These are phyloP conservation scores for Trichoderma reesei DNA, from an alignment of 495 filamentous ascomycete species.

Conservation along the genomic window DNA sequence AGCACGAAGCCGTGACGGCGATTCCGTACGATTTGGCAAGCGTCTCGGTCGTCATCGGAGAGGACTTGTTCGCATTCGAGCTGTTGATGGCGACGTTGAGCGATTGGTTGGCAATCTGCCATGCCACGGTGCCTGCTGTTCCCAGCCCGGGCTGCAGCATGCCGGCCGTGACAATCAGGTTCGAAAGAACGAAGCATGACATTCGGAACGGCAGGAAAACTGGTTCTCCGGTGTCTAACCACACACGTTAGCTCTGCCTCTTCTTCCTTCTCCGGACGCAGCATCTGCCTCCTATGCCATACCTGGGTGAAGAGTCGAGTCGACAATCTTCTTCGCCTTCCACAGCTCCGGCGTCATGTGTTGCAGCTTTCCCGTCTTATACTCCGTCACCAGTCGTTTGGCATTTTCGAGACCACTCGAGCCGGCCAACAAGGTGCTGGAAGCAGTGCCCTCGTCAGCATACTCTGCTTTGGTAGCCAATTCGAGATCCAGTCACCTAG, in stretches of 20 bases:
- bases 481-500: conserved; percentile 5
- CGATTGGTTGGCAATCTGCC: conserved; percentile 95
- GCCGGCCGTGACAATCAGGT: conserved; percentile 91
- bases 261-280: no score
- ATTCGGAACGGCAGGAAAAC: conserved; percentile 94
- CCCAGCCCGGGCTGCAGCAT: conserved; percentile 86
- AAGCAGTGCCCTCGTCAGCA: conserved; percentile 11
- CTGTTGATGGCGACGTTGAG: conserved; percentile 97
- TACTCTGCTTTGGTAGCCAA: neutral
- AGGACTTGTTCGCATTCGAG: conserved; percentile 94
- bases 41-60: conserved; percentile 66
- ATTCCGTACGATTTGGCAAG: conserved; percentile 84
- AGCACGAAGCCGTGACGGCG: conserved; percentile 85
- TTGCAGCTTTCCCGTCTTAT: conserved; percentile 68
- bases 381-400: conserved; percentile 63
- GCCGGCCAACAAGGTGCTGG: conserved; percentile 72
- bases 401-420: conserved; percentile 68
- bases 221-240: conserved; percentile 74
- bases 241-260: conserved; percentile 12
- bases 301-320: conserved; percentile 93
- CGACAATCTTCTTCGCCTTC: conserved; percentile 91
- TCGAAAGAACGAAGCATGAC: conserved; percentile 90
- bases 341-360: conserved; percentile 85
- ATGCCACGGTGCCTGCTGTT: conserved; percentile 79
- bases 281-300: conserved; percentile 17